Percentiles rank a stretch among this genome's conserved stretches.
Evolutionary conservation across 106 monocot genomes (phyloP).

Genomic region (Phalaenopsis aphrodite): DNA sequence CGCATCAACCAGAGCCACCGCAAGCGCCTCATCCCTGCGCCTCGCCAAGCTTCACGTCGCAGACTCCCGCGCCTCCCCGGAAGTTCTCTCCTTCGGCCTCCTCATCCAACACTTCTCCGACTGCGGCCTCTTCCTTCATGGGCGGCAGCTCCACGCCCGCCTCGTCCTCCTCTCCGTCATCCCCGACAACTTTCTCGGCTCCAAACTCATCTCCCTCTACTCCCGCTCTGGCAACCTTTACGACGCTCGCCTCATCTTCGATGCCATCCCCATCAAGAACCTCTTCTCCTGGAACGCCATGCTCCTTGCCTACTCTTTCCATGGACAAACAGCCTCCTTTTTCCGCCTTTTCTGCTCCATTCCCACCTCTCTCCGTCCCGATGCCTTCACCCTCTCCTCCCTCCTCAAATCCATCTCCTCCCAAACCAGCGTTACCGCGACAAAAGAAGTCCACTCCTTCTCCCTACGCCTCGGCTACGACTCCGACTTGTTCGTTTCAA

Average conservation of each 20-base stretch:
- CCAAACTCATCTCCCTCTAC: constrained; percentile 39
- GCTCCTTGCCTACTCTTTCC: constrained; percentile 29
- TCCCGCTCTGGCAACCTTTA: constrained; percentile 20
- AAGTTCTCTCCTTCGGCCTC: constrained; percentile 16
- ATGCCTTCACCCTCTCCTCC: constrained; percentile 39
- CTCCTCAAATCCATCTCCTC: constrained; percentile 35
- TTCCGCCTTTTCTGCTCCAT: constrained; percentile 25
- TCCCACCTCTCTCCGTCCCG: constrained; percentile 20
- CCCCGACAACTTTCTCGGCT: constrained; percentile 43
- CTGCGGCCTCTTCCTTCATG: constrained; percentile 12
- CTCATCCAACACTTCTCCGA: constrained; percentile 39
- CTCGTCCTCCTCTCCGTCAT: constrained; percentile 21
- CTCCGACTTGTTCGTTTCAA: constrained; percentile 30
- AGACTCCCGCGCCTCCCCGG: neutral
- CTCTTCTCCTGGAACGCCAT: constrained; percentile 47
- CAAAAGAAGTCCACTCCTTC: constrained; percentile 17
- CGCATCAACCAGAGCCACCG: neutral
- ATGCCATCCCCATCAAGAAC: constrained; percentile 25
- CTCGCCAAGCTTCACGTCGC: constrained; percentile 1
- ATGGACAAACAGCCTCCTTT: constrained; percentile 6
- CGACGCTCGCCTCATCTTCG: constrained; percentile 36
- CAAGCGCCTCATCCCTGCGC: neutral
- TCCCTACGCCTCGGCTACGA: constrained; percentile 15
- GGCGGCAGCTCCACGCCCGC: constrained; percentile 30
- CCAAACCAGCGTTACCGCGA: neutral